Evolutionary conservation across 2,329 filamentous ascomycete genomes (phyloP).

Genomic region (Coniochaeta sp.): DNA sequence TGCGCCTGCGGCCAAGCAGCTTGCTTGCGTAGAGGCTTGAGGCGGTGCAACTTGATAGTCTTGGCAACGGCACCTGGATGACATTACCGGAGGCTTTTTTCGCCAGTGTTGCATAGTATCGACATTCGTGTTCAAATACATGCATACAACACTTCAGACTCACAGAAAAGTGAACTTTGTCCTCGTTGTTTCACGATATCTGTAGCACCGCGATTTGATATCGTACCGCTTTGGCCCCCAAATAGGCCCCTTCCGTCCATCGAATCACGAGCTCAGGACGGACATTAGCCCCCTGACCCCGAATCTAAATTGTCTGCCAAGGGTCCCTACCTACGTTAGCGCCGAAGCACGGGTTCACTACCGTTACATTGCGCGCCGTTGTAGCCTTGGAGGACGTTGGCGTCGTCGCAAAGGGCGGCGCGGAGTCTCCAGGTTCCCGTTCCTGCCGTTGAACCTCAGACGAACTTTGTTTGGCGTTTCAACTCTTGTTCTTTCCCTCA

Average conservation of each 20-base stretch:
- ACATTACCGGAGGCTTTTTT: neutral
- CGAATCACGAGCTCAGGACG: too few species aligned
- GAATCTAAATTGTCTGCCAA: neutral
- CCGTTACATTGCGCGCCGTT: neutral
- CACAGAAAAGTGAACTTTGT: too few species aligned
- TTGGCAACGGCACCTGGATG: neutral
- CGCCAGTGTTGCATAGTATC: too few species aligned
- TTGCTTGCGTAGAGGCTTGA: conserved; percentile 12
- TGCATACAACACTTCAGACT: too few species aligned
- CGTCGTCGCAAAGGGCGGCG: neutral
- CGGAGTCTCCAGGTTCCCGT: neutral
- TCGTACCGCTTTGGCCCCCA: too few species aligned
- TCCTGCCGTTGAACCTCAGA: neutral
- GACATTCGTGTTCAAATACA: too few species aligned
- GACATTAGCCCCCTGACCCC: neutral
- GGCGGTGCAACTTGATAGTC: conserved; percentile 8
- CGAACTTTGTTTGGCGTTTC: neutral
- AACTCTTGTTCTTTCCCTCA: neutral
- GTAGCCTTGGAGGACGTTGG: neutral
- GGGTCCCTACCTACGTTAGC: neutral
- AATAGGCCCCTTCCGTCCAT: too few species aligned
- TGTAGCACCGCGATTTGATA: too few species aligned
- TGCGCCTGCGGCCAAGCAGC: neutral
- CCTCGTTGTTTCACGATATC: too few species aligned
- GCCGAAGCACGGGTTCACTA: neutral